Evolutionary conservation across 306 rosid genomes (phyloP).

Genomic region (Potentilla sterilis): DNA sequence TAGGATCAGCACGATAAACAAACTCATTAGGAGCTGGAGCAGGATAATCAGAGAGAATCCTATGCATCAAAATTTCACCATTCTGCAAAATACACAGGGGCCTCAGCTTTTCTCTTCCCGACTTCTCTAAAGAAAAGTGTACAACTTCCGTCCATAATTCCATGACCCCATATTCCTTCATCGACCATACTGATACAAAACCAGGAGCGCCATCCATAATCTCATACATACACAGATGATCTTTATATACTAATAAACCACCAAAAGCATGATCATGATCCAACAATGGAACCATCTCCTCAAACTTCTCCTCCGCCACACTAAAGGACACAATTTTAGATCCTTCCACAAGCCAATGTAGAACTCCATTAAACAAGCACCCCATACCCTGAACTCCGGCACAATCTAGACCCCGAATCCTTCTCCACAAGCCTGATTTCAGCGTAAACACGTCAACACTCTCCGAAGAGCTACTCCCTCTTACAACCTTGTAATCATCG

Average conservation of each 20-base stretch:
- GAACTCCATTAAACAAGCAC: constrained; percentile 9
- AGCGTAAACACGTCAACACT: neutral
- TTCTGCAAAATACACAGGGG: neutral
- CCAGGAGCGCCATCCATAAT: neutral
- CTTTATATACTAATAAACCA: neutral
- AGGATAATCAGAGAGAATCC: neutral
- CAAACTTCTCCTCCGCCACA: neutral
- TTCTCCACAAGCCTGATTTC: neutral
- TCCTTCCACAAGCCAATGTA: neutral
- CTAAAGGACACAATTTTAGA: neutral
- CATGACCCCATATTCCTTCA: neutral
- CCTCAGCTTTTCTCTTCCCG: neutral
- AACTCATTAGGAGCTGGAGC: neutral
- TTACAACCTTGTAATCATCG: neutral
- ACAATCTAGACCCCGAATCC: neutral
- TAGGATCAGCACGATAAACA: neutral
- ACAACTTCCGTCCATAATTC: neutral
- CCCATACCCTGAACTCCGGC: neutral
- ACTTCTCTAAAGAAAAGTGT: neutral
- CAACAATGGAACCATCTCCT: neutral
- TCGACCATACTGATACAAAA: neutral
- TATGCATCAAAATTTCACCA: neutral
- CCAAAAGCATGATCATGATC: neutral
- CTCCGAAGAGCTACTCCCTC: neutral
- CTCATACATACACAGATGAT: neutral